These are phyloP conservation scores for Pholiota microspora DNA, from an alignment of 768 basidiomycete species.

Conservation along the genomic window DNA sequence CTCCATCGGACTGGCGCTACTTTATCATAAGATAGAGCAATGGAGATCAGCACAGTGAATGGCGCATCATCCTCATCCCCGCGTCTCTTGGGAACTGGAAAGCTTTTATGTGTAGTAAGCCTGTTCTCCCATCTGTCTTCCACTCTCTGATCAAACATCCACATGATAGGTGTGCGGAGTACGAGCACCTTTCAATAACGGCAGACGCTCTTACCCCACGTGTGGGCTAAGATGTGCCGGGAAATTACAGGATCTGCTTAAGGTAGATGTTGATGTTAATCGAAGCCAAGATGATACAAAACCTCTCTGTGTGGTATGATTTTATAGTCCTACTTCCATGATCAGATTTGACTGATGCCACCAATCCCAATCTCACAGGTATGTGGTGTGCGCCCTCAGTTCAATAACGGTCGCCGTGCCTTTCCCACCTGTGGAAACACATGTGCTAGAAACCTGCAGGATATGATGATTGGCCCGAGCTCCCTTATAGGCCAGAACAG, in stretches of 20 bases:
- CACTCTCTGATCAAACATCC: neutral
- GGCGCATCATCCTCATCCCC: neutral
- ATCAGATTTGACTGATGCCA: neutral
- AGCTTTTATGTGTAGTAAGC: neutral
- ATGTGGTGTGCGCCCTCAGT: constrained; percentile 5
- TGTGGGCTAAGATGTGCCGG: neutral
- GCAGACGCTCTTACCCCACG: neutral
- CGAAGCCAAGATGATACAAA: neutral
- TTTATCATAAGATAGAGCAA: too few species aligned
- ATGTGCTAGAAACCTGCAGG: constrained; percentile 1
- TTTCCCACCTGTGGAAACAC: constrained; percentile 6
- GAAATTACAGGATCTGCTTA: neutral
- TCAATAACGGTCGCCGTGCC: neutral
- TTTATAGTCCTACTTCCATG: neutral
- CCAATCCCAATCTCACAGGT: neutral
- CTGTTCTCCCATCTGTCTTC: neutral
- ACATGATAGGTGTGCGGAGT: neutral
- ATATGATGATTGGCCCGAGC: neutral
- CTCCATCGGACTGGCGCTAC: too few species aligned
- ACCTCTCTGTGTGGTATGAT: neutral
- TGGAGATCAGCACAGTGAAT: neutral
- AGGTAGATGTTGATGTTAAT: neutral
- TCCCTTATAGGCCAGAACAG: neutral
- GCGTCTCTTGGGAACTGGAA: neutral
- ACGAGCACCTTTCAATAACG: neutral